Percentiles rank a stretch among this genome's conserved stretches.
phyloP scores from a whole-genome alignment of 805 yeast species.

The Wickerhamiella dianesei region DNA sequence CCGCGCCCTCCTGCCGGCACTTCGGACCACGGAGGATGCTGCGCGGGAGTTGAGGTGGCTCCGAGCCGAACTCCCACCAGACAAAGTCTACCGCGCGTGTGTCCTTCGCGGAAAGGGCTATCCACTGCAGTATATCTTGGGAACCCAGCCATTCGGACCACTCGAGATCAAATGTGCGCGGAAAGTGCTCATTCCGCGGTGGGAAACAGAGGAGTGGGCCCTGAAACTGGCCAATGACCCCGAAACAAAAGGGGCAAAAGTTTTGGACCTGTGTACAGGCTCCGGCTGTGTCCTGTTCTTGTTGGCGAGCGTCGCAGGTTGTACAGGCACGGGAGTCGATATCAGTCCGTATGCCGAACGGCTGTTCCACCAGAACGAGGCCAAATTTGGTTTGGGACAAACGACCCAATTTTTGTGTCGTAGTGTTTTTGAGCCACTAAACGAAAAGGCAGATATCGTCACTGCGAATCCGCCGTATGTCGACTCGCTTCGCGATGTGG shows the following conservation, averaged over 20 bases:
- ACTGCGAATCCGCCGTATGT: slow-evolving; percentile 92
- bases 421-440: slow-evolving; percentile 7
- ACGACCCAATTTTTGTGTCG: slow-evolving; percentile 8
- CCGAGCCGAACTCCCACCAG: slow-evolving; percentile 37
- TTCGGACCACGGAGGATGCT: slow-evolving; percentile 2
- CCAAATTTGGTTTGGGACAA: slow-evolving; percentile 5
- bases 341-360: slow-evolving; percentile 41
- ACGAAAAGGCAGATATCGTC: slow-evolving; percentile 34
- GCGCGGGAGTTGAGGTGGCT: slow-evolving; percentile 42
- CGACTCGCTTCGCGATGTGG: slow-evolving; percentile 34
- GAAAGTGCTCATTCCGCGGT: slow-evolving; percentile 74
- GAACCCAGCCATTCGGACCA: slow-evolving; percentile 74
- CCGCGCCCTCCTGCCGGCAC: slow-evolving; percentile 5
- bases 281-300: slow-evolving; percentile 58
- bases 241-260: slow-evolving; percentile 13
- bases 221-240: slow-evolving; percentile 27
- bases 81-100: slow-evolving; percentile 40
- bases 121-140: slow-evolving; percentile 78
- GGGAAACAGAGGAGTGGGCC: slow-evolving; percentile 94
- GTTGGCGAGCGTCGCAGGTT: slow-evolving; percentile 25
- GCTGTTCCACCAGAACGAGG: slow-evolving; percentile 27
- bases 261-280: slow-evolving; percentile 74
- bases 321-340: slow-evolving; percentile 41
- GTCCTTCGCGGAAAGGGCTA: slow-evolving; percentile 35
- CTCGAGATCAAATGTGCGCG: slow-evolving; percentile 45